These are phyloP conservation scores for Ocimum tenuiflorum DNA, from an alignment of 257 asterid species.

Conservation along the genomic window DNA sequence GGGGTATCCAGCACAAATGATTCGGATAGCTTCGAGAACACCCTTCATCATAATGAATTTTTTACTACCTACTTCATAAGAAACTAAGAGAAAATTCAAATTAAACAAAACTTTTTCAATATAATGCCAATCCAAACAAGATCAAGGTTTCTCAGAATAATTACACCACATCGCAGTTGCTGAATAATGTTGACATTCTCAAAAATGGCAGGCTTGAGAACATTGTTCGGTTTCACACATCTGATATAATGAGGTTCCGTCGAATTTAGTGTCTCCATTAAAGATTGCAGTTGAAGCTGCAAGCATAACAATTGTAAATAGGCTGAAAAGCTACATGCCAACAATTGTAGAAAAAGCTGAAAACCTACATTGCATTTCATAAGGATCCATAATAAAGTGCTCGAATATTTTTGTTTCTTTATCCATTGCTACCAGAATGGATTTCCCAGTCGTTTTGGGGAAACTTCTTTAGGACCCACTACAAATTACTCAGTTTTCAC, in stretches of 20 bases:
- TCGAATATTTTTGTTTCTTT: no score
- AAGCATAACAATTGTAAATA: no score
- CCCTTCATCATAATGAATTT: conserved; percentile 47
- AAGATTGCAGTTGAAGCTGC: conserved; percentile 81
- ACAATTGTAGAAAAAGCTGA: no score
- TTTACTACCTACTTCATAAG: no score
- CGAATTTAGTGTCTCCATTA: conserved; percentile 85
- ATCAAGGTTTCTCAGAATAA: conserved; percentile 29
- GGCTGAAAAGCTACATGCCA: no score
- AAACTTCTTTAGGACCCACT: no score
- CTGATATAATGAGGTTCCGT: conserved; percentile 93
- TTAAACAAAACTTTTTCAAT: conserved; percentile 12
- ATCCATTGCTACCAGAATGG: no score
- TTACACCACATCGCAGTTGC: conserved; percentile 93
- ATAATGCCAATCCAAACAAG: conserved; percentile 16
- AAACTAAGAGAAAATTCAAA: not conserved
- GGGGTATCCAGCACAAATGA: conserved; percentile 99
- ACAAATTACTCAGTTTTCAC: no score
- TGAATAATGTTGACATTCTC: conserved; percentile 71
- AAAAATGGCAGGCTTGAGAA: conserved; percentile 63
- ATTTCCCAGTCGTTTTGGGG: no score
- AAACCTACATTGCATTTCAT: no score
- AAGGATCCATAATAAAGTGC: no score
- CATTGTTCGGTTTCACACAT: conserved; percentile 85
- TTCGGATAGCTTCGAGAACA: conserved; percentile 96